Base-by-base conservation (phyloP, 176 grass and related monocot species). In the Carex myosuroides region DNA sequence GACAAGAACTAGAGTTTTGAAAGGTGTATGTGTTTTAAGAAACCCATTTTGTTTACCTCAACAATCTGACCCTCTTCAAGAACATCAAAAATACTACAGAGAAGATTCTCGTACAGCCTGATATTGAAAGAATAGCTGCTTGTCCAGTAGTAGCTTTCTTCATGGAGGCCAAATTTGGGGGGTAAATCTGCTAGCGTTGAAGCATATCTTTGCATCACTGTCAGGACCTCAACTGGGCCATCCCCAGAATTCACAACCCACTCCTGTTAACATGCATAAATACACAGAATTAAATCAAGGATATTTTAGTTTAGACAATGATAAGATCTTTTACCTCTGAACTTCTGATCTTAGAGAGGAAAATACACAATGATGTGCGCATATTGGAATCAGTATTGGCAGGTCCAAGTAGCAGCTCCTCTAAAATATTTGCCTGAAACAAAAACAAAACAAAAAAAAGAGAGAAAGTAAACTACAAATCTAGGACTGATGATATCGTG, bases 41-140 rank as follows among this genome's bases (percentile, higher is more conserved):
- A 18, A 58, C 18, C 18, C 37, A 91, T 80, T 86, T 75, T 85
- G 24, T 73, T 82, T 85, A 97, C 94, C 94, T 97, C 90, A 80
- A 97, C 60, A 79, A 97, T 83, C 17, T 94, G 89, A n/a, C 92
- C 92, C 76, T 94, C 92, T 91, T 97, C 94, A 13, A 97, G 94
- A 88, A 94, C 84, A 91, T 97, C 94, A 84, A 97, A 97, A 57
- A 97, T 88, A 84, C 87, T 92, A 81, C 41, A 91, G 71, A 97
- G 92, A 62, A 97, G 85, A 48, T 91, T 97, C 87, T 92, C 92
- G 85, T 97, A 97, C 66, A 97, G 14, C 81, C 84, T 94, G 80
- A 91, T 86, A 84, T 97, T 90, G 83, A 97, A 92, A 88, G 87
- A 89, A 73, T 92, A 97, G 57, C 85, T 92, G 32, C 65, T 80